Evolutionary conservation across 192 early-diverging fungal genomes (phyloP).

Genomic region (Coemansia sp.): DNA sequence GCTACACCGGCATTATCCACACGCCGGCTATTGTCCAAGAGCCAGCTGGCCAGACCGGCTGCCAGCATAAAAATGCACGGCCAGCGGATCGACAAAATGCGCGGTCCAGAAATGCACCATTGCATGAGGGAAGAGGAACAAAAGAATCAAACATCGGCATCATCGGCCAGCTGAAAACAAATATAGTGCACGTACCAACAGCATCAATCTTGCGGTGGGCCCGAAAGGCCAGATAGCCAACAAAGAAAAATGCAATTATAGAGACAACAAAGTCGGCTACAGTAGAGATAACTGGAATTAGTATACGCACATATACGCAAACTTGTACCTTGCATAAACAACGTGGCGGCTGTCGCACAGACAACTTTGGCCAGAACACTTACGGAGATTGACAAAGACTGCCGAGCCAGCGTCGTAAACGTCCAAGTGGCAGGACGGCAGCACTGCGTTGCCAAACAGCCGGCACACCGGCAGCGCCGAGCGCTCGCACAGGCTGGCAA

Average conservation of each 20-base stretch:
- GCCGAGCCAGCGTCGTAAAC: slow-evolving; percentile 24
- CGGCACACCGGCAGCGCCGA: slow-evolving; percentile 51
- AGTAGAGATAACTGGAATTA: neutral
- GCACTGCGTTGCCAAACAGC: slow-evolving; percentile 37
- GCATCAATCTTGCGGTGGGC: slow-evolving; percentile 53
- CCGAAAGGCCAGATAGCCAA: slow-evolving; percentile 43
- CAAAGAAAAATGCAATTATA: slow-evolving; percentile 42
- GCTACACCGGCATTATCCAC: neutral
- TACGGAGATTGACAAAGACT: slow-evolving; percentile 47
- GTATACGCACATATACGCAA: neutral
- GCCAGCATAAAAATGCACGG: neutral
- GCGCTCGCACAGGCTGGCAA: slow-evolving; percentile 50
- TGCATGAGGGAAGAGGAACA: neutral
- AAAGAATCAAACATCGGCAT: slow-evolving; percentile 9
- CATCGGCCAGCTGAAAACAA: neutral
- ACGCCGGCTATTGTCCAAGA: neutral
- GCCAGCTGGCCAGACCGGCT: neutral
- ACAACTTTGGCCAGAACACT: slow-evolving; percentile 8
- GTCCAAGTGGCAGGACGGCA: slow-evolving; percentile 38
- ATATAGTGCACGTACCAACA: slow-evolving; percentile 46
- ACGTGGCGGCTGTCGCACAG: neutral
- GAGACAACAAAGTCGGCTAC: slow-evolving; percentile 56
- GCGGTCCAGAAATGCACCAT: neutral
- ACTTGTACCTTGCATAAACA: neutral
- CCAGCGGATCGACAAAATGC: neutral